Base-by-base conservation (phyloP, 2,329 filamentous ascomycete species). In the Cadophora sp. region DNA sequence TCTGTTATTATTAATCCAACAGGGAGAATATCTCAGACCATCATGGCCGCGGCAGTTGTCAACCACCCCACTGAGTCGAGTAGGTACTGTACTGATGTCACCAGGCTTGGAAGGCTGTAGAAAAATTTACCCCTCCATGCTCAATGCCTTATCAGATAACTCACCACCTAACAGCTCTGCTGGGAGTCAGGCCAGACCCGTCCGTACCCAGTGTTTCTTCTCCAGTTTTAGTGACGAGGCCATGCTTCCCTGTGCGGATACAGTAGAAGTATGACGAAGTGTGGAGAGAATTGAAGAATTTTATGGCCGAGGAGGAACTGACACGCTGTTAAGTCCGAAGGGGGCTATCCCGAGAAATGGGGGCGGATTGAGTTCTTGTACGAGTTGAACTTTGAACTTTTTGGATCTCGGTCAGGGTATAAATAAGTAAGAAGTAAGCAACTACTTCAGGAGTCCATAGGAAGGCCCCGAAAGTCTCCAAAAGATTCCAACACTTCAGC, bases 231-330 rank as follows among this genome's bases (percentile, higher is more conserved):
- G 56, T 59, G 55, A 58, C 55, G 55, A 58, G 55, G 29, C 4
- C n/a, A 24, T 37, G 9, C 11, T 58, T 37, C 31, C 31, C 22
- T 58, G 22, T 48, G 14, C 12, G 31, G 27, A 55, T 11, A n/a
- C n/a, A n/a, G n/a, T n/a, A n/a, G n/a, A n/a, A n/a, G n/a, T n/a
- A 59, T 59, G 56, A 40, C 31, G 56, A 59, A 48, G 31, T 59
- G 56, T 40, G 56, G 56, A 59, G 56, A 55, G 43, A 48, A 3
- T 1, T 22, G 43, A 48, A 48, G 43, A 48, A 22, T 2, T 48
- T 48, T 48, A n/a, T 48, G 43, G 7, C 43, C 43, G 43, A 48
- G 19, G 43, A 48, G n/a, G 19, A 48, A 48, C 19, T 48, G n/a
- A 22, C 43, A 22, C 43, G 19, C 19, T 22, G 43, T 22, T 48